Evolutionary conservation across 345 rosid species (phyloP).

Genomic region (Brassica cretica): DNA sequence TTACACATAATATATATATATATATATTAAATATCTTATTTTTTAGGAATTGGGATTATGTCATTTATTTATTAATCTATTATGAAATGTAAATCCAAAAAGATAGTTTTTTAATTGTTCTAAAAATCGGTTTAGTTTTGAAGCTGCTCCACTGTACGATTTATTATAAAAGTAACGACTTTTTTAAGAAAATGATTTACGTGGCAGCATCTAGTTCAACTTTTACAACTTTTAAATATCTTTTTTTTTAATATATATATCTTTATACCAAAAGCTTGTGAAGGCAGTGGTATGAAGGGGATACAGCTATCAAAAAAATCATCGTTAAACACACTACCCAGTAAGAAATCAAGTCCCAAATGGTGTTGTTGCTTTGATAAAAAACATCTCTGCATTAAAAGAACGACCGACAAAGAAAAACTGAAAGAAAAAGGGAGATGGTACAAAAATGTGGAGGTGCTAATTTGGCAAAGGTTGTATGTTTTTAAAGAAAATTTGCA

Average conservation of each 20-base stretch:
- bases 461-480: slow-evolving; percentile 9
- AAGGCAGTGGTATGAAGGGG: not conserved
- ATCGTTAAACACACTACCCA: not conserved
- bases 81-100: not conserved
- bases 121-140: not conserved
- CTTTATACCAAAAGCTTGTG: not conserved
- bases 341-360: not conserved
- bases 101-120: not conserved
- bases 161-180: too few relatives aligned
- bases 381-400: not conserved
- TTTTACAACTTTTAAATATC: too few relatives aligned
- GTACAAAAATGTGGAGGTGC: not conserved
- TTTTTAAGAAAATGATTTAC: too few relatives aligned
- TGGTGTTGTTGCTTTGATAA: not conserved
- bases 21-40: not conserved
- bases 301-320: not conserved
- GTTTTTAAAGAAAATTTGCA: slow-evolving; percentile 2
- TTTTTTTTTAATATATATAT: too few relatives aligned
- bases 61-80: not conserved
- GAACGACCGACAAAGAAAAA: not conserved
- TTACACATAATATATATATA: too few relatives aligned
- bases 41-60: not conserved
- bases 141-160: too few relatives aligned
- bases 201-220: not conserved
- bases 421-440: not conserved